Conservation (phyloP, 495 filamentous ascomycete genomes). For the Penicillium paxilli region DNA sequence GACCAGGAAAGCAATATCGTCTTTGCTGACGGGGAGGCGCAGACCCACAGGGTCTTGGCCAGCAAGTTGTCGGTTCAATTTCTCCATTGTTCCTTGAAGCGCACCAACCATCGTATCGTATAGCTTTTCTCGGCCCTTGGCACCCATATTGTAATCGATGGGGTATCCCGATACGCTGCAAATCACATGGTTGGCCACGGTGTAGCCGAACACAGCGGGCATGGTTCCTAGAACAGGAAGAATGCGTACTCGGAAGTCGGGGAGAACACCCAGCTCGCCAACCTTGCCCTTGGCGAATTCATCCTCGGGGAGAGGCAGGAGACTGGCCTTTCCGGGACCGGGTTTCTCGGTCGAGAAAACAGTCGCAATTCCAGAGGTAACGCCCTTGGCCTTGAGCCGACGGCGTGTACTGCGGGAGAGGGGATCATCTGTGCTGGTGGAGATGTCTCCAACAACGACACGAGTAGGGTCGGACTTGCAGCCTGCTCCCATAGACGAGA, state of each 20-base stretch:
- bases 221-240: conserved; percentile 94
- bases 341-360: conserved; percentile 94
- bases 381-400: conserved; percentile 72
- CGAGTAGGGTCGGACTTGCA: conserved; percentile 96
- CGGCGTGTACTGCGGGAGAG: conserved; percentile 83
- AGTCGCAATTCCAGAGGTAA: conserved; percentile 82
- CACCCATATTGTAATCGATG: conserved; percentile 69
- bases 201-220: conserved; percentile 93
- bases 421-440: conserved; percentile 82
- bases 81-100: conserved; percentile 75
- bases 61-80: conserved; percentile 55
- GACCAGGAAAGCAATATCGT: conserved; percentile 80
- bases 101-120: conserved; percentile 76
- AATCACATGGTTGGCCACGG: conserved; percentile 87
- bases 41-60: conserved; percentile 68
- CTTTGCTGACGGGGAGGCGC: conserved; percentile 71
- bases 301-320: conserved; percentile 84
- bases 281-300: conserved; percentile 88
- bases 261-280: conserved; percentile 80
- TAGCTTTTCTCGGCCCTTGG: conserved; percentile 85
- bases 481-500: conserved; percentile 95
- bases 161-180: conserved; percentile 85
- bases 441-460: conserved; percentile 92
- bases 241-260: conserved; percentile 91
- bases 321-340: conserved; percentile 85